Percentiles rank a stretch among this genome's conserved stretches.
Conservation (phyloP, 495 filamentous ascomycete genomes). For the Beverwykella pulmonaria region DNA sequence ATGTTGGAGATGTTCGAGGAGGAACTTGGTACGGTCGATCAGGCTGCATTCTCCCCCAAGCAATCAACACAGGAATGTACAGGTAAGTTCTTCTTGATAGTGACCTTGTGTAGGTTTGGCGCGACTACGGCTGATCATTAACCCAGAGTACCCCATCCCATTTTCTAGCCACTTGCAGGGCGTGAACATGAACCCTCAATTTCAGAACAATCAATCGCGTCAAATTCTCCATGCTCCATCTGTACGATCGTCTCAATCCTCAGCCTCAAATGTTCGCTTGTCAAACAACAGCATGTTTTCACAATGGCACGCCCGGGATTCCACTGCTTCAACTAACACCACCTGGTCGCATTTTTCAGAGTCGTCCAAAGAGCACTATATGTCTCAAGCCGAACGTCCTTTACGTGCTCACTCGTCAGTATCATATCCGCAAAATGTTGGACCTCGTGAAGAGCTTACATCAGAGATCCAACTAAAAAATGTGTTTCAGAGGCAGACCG, state of each 20-base stretch:
- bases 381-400: not conserved
- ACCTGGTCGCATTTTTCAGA: conserved; percentile 2
- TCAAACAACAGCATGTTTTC: conserved; percentile 22
- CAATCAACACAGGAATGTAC: not conserved
- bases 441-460: not conserved
- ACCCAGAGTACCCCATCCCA: not conserved
- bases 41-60: not conserved
- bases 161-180: not conserved
- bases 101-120: not conserved
- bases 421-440: not conserved
- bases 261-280: not conserved
- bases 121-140: not conserved
- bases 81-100: not conserved
- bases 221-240: not conserved
- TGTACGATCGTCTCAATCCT: conserved; percentile 8
- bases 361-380: not conserved
- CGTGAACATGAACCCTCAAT: too few relatives aligned
- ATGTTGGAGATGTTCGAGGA: not conserved
- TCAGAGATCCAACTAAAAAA: not conserved
- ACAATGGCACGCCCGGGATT: not conserved
- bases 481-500: not conserved
- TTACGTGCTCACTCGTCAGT: not conserved
- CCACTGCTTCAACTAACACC: conserved; percentile 21
- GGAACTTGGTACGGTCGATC: not conserved
- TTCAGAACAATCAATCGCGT: not conserved